Evolutionary conservation across 2,329 filamentous ascomycete genomes (phyloP), one percentile per base, ranked within the genome.

Genomic region (Phaeosphaeria sp.): DNA sequence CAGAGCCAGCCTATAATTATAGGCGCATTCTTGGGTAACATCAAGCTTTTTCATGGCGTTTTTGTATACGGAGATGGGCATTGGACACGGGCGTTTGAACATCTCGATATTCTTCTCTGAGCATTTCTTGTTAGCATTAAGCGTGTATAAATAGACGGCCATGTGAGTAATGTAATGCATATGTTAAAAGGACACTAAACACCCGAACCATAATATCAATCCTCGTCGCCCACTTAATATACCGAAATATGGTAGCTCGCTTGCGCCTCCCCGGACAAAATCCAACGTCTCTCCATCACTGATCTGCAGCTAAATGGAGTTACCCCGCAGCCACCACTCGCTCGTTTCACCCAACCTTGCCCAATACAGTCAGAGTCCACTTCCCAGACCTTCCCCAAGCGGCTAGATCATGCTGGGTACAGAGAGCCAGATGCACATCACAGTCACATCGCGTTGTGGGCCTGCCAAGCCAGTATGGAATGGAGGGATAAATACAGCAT

Each of bases 281-380:
- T 11, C 11, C 30, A 6, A 36, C 3, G 6, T 36, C 30, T 36
- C 13, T 50, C 6, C 48, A 24, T 18, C 39, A 52, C 24, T 17
- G 30, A 51, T 44, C 42, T 33, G 45, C 51, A 50, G 53, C 52
- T 47, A 50, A 56, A 27, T 46, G 48, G 51, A 18, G 53, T 57
- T 36, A 64, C 61, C 61, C 61, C 61, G 61, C 61, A 57, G 52
- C 51, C 51, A 59, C 53, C 50, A 46, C 56, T 39, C 15, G 20
- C 24, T 53, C 20, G 40, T 18, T 53, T 50, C 42, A 36, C 40
- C 47, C 51, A 43, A 44, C 51, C 45, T 48, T 11, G 25, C 25
- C 22, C 25, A 18, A 15, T 30, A 30, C 24, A 39, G 30, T 36
- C 30, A 36, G 30, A 36, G 3, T 22, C 8, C 21, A 9, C n/a